Evolutionary conservation across 2,329 filamentous ascomycete genomes (phyloP), one percentile per base, ranked within the genome.

Genomic region (Blumeriella jaapii): DNA sequence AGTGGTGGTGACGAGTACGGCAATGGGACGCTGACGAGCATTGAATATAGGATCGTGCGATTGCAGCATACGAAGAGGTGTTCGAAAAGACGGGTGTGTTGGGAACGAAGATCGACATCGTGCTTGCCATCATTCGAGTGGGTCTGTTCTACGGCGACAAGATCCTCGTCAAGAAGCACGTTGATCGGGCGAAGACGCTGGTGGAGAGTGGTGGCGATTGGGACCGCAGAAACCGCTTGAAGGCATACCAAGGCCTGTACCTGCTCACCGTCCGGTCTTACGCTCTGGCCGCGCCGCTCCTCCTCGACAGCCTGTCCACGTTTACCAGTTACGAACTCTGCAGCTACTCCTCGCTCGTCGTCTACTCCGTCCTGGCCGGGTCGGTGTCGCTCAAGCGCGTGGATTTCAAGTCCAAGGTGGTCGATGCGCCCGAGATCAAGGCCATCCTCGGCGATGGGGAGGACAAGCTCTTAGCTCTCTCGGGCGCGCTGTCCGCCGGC

Each of bases 301-400:
- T 98, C 32, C 84, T 98, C 55, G 91, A 98, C 68, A 94, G 85
- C 56, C 71, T 98, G 48, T 95, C 89, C 17, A 98, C 91, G 14
- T 98, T 98, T 61, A 98, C 91, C 44, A 95, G 86, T 59, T 95
- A 95, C 65, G 91, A 98, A 62, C 76, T 98, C 31, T 98, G 91
- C 76, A 89, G 81, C 48, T 98, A 98, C 67, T 94, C 86, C 40
- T 82, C 76, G 42, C 74, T 98, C 15, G 91, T 98, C 33, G 78
- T 95, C 38, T 98, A 96, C 65, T 86, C 91, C 1, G 89, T 96
- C 14, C 77, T 98, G 20, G 86, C 91, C 22, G 91, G 91, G 40
- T 93, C 87, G 5, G 80, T 96, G 15, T 91, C 89, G 29, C 73
- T 98, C 38, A 94, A 95, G 67, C 82, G 91, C 31, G 85, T 95